Conservation (phyloP, 1,139 yeast genomes). For the Debaryomyces nepalensis region DNA sequence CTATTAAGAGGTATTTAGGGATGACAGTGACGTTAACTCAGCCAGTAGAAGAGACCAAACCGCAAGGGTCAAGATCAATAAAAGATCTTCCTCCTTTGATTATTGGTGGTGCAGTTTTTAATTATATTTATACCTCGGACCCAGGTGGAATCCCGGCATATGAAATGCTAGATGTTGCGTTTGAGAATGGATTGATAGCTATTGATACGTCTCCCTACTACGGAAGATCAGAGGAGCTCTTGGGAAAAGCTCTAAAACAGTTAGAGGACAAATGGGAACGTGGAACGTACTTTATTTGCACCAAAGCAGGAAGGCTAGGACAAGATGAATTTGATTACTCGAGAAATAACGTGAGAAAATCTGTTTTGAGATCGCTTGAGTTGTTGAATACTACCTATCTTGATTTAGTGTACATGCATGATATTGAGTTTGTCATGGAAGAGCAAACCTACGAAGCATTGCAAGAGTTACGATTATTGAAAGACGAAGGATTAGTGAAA, state of each 20-base stretch:
- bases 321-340: constrained; percentile 77
- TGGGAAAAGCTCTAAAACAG: constrained; percentile 66
- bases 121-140: constrained; percentile 71
- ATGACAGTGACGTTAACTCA: constrained; percentile 6
- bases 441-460: constrained; percentile 65
- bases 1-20: no score
- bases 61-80: constrained; percentile 29
- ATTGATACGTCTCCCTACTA: constrained; percentile 93
- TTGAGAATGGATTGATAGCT: constrained; percentile 70
- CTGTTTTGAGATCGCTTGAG: constrained; percentile 67
- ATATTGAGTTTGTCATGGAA: constrained; percentile 76
- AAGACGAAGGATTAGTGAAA: constrained; percentile 63
- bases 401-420: constrained; percentile 86
- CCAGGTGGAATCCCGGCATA: constrained; percentile 63
- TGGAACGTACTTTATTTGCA: constrained; percentile 70
- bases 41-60: constrained; percentile 24
- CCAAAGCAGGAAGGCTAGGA: constrained; percentile 82
- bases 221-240: constrained; percentile 80
- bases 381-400: constrained; percentile 69
- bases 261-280: constrained; percentile 54
- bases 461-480: constrained; percentile 58
- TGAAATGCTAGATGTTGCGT: constrained; percentile 62
- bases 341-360: constrained; percentile 57
- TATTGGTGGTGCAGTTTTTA: constrained; percentile 87
- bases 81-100: constrained; percentile 60